Base-by-base conservation (phyloP, 225 moss, liverwort and hornwort species). In the Asterella californica region DNA sequence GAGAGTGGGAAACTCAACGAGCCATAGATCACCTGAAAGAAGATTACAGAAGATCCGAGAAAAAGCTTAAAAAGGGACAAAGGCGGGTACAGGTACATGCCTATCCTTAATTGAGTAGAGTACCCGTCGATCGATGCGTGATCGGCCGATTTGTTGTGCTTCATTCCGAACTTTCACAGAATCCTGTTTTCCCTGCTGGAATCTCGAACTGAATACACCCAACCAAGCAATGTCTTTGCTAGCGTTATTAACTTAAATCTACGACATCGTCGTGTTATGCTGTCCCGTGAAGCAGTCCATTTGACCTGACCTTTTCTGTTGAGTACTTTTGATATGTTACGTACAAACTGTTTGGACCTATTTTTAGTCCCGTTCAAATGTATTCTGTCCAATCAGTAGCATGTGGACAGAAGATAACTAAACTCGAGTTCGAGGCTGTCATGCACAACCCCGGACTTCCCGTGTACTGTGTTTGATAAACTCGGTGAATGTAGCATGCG, bases 21-120 rank as follows among this genome's bases (percentile, higher is more conserved):
- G 67, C 82, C 25, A 81, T 81, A 60, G 70, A 86, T 15, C 80
- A 83, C 22, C 29, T 79, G 55, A 83, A 77, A 59, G 78, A 83
- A 42, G 77, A 79, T 9, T 15, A 63, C 21, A 72, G 49, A 60
- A 83, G 53, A 54, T 24, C 78, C 32, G 78, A 83, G 45, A 83
- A 78, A 27, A 15, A 18, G 24, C 72, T 83, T 9, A 78, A 71
- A 46, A 83, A 79, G 49, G 72, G 32, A 2, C 83, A 79, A 32
- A 78, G 62, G 49, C 79, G 72, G 50, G 59, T 78, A 65, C 61
- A 83, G 83, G 83, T 83, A 82, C n/a, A 52, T 22, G 21, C 11
- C 68, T 69, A 15, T 9, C 1, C 45, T 74, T 6, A 4, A 55
- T 15, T 53, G 29, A 7, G 15, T 24, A 72, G 22, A 47, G 25